A percentile compares a stretch with the other conserved stretches of the same genome.
phyloP scores from a whole-genome alignment of 768 basidiomycete species.

The Boletus subparvulus region DNA sequence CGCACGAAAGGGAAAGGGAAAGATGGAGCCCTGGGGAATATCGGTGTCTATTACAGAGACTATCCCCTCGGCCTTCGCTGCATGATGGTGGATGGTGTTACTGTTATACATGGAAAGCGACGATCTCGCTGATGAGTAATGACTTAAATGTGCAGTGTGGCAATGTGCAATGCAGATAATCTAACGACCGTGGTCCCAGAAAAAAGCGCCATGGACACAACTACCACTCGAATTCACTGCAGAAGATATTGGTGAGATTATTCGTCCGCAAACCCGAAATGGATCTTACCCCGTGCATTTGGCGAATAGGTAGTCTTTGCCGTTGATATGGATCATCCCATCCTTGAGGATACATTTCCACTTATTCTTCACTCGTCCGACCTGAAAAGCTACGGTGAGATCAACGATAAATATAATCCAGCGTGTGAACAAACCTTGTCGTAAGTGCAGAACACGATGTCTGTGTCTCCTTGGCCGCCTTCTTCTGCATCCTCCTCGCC shows the following conservation, averaged over 20 bases:
- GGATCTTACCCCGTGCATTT: slow-evolving; percentile 91
- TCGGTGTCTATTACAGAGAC: neutral
- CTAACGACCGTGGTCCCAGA: slow-evolving; percentile 12
- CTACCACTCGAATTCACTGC: slow-evolving; percentile 50
- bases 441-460: slow-evolving; percentile 97
- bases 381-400: slow-evolving; percentile 46
- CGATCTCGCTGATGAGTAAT: slow-evolving; percentile 20
- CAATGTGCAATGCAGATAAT: slow-evolving; percentile 24
- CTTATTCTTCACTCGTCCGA: slow-evolving; percentile 99
- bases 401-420: neutral
- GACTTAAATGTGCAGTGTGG: slow-evolving; percentile 25
- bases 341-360: slow-evolving; percentile 99
- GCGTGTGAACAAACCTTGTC: slow-evolving; percentile 70
- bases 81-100: slow-evolving; percentile 12
- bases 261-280: neutral
- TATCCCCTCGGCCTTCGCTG: slow-evolving; percentile 4
- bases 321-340: slow-evolving; percentile 96
- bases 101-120: slow-evolving; percentile 24
- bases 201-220: slow-evolving; percentile 1
- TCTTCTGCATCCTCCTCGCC: slow-evolving; percentile 83
- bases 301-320: slow-evolving; percentile 95
- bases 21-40: neutral
- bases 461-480: slow-evolving; percentile 69
- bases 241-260: neutral
- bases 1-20: neutral